Conservation (phyloP, 768 basidiomycete genomes). For the Leucosporidium scottii region DNA sequence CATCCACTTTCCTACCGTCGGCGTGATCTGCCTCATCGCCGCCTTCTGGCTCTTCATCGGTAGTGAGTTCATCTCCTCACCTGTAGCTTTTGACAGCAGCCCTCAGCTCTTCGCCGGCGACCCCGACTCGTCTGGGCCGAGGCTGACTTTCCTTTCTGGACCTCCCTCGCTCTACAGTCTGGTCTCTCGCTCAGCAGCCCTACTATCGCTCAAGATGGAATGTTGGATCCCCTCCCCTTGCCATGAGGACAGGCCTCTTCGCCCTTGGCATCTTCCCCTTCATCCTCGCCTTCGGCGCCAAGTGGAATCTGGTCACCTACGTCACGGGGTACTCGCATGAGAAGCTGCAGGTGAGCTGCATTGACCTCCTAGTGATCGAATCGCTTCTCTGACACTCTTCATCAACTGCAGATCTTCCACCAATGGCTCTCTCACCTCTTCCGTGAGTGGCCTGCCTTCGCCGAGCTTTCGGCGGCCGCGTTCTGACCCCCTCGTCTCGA, state of each 20-base stretch:
- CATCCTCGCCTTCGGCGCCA: conserved; percentile 37
- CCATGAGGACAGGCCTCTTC: conserved; percentile 34
- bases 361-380: too few relatives aligned
- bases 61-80: conserved; percentile 3
- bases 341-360: conserved; percentile 31
- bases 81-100: neutral
- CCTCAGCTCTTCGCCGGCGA: neutral
- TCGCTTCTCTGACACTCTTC: neutral
- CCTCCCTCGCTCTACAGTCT: neutral
- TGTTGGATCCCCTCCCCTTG: conserved; percentile 35
- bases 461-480: neutral
- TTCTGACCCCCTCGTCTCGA: neutral
- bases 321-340: conserved; percentile 40
- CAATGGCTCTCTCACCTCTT: conserved; percentile 34
- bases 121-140: too few relatives aligned
- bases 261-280: conserved; percentile 36
- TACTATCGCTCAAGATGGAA: conserved; percentile 36
- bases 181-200: conserved; percentile 15
- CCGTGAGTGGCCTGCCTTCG: conserved; percentile 10
- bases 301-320: conserved; percentile 36
- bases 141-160: too few relatives aligned
- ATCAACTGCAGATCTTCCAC: conserved; percentile 39
- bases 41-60: conserved; percentile 25
- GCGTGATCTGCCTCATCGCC: conserved; percentile 8
- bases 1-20: conserved; percentile 22